phyloP scores from a whole-genome alignment of 2,329 filamentous ascomycete species.

The Botryotinia globosa region DNA sequence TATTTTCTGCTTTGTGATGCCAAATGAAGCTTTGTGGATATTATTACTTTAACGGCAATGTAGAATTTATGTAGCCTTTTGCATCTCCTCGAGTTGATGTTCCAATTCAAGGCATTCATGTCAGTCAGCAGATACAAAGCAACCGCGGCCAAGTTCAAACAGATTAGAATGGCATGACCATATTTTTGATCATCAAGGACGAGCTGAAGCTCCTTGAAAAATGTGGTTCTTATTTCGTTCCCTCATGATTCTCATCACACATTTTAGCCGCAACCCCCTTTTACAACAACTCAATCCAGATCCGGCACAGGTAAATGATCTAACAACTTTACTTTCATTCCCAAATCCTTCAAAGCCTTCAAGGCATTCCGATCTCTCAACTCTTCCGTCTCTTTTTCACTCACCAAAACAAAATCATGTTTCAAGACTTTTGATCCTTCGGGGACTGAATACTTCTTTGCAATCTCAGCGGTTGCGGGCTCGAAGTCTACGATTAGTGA shows the following conservation, averaged over 20 bases:
- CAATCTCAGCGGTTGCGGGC: constrained; percentile 50
- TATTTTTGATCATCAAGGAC: not conserved
- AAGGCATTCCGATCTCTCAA: constrained; percentile 64
- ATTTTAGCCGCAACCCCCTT: not conserved
- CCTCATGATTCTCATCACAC: not conserved
- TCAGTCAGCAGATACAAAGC: not conserved
- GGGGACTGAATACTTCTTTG: constrained; percentile 60
- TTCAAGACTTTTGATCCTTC: constrained; percentile 61
- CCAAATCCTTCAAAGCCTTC: constrained; percentile 55
- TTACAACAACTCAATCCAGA: constrained; percentile 41
- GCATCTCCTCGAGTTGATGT: not conserved
- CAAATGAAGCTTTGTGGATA: not conserved
- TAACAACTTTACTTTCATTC: constrained; percentile 63
- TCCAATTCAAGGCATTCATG: not conserved
- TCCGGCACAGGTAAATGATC: constrained; percentile 75
- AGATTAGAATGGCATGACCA: not conserved
- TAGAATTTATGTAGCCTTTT: not conserved
- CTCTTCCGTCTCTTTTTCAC: constrained; percentile 62
- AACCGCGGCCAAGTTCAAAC: too few species aligned
- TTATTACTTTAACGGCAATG: not conserved
- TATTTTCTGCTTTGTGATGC: not conserved
- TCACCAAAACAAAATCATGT: constrained; percentile 76
- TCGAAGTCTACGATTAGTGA: constrained; percentile 65
- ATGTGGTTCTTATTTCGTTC: not conserved
- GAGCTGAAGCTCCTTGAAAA: not conserved